Evolutionary conservation across 2,329 filamentous ascomycete species (phyloP).

Genomic region (Gremmenia infestans): DNA sequence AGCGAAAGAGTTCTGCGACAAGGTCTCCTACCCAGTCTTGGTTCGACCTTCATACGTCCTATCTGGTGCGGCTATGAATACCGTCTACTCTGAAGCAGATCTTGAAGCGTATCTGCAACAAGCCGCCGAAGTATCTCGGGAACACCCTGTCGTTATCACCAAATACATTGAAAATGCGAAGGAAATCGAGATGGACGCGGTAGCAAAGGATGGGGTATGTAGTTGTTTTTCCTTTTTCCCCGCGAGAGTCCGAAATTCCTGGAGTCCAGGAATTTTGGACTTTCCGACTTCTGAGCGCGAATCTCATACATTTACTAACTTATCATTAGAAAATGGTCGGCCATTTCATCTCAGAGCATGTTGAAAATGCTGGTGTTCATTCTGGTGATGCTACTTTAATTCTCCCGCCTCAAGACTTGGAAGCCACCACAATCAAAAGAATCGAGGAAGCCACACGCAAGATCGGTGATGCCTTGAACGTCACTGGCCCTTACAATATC

Average conservation of each 20-base stretch:
- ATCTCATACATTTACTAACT: too few species aligned
- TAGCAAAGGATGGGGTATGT: conserved; percentile 69
- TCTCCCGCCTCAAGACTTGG: conserved; percentile 87
- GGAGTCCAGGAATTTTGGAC: too few species aligned
- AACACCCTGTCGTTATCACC: conserved; percentile 96
- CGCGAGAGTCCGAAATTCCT: too few species aligned
- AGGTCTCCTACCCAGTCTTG: conserved; percentile 87
- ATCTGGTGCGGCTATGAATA: conserved; percentile 98
- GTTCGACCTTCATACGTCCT: conserved; percentile 96
- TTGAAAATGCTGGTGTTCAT: conserved; percentile 97
- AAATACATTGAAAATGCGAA: conserved; percentile 99
- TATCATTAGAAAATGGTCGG: conserved; percentile 62
- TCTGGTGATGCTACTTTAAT: conserved; percentile 97
- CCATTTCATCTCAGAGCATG: conserved; percentile 97
- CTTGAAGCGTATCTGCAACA: conserved; percentile 83
- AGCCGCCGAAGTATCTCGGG: conserved; percentile 86
- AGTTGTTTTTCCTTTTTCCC: too few species aligned
- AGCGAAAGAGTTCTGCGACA: conserved; percentile 79
- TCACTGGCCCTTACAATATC: conserved; percentile 97
- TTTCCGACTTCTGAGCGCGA: too few species aligned
- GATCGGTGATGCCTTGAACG: conserved; percentile 89
- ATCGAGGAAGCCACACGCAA: conserved; percentile 95
- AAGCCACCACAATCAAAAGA: conserved; percentile 78
- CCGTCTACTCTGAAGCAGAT: conserved; percentile 93
- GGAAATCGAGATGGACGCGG: conserved; percentile 99